These are phyloP conservation scores for Phyllostachys edulis DNA, from an alignment of 176 grass and related monocot genomes.

Conservation along the genomic window DNA sequence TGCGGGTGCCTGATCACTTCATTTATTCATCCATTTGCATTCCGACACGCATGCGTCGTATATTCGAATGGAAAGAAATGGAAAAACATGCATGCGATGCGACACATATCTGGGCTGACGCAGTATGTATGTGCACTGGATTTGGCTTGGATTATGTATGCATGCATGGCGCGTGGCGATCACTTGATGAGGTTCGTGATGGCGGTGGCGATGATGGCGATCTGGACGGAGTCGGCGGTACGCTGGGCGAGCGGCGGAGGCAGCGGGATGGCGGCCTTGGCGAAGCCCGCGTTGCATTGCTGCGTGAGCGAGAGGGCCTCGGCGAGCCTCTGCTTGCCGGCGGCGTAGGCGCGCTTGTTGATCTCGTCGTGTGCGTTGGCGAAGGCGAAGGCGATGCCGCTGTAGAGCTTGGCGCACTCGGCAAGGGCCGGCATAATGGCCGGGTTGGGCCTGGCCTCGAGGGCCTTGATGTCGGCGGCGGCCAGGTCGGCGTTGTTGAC, in stretches of 20 bases:
- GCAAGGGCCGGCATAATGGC: neutral
- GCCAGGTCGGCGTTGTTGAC: slow-evolving; percentile 8
- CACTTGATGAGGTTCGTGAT: slow-evolving; percentile 29
- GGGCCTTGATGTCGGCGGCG: neutral
- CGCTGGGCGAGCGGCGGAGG: neutral
- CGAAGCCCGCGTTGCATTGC: slow-evolving; percentile 6
- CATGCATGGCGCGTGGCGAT: too few species aligned
- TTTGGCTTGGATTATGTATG: too few species aligned
- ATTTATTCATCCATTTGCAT: too few species aligned
- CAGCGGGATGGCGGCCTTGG: neutral
- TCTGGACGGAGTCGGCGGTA: neutral
- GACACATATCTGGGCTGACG: too few species aligned
- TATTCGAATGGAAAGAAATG: too few species aligned
- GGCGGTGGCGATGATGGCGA: slow-evolving; percentile 20
- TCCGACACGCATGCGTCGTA: too few species aligned
- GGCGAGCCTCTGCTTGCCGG: neutral
- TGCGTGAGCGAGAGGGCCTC: neutral
- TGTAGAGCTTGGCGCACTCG: neutral
- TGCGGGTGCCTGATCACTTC: too few species aligned
- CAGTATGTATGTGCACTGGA: too few species aligned
- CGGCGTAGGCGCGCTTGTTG: neutral
- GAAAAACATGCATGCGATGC: too few species aligned
- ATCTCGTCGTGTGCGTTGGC: neutral
- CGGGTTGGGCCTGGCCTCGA: neutral
- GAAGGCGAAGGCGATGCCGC: neutral